Conservation (phyloP, 2,329 filamentous ascomycete species). For the Volutella citrinella region DNA sequence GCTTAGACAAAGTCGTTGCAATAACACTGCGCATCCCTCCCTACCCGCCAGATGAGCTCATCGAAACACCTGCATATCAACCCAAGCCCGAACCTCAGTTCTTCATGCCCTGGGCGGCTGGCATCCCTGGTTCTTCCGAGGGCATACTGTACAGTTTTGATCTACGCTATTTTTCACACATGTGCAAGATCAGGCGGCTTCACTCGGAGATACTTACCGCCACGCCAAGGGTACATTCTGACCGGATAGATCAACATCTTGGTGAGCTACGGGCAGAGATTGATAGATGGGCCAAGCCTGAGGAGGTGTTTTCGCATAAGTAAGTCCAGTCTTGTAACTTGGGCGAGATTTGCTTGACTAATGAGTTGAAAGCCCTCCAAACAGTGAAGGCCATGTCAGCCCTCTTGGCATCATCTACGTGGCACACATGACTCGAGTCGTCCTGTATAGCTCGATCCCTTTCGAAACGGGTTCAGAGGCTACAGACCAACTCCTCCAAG, state of each 20-base stretch:
- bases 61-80: neutral
- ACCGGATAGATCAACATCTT: neutral
- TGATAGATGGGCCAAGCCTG: neutral
- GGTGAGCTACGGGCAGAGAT: neutral
- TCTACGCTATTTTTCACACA: conserved; percentile 1
- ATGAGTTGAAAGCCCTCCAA: too few relatives aligned
- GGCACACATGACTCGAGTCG: too few relatives aligned
- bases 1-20: conserved; percentile 1
- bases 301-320: conserved; percentile 1
- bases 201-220: conserved; percentile 1
- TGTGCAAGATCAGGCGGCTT: conserved; percentile 2
- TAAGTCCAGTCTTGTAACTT: too few relatives aligned
- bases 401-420: too few relatives aligned
- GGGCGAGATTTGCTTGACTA: too few relatives aligned
- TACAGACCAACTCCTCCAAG: too few relatives aligned
- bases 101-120: conserved; percentile 4
- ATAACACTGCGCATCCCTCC: conserved; percentile 1
- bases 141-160: conserved; percentile 2
- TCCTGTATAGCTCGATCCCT: too few relatives aligned
- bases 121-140: neutral
- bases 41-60: conserved; percentile 1
- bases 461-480: too few relatives aligned
- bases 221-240: neutral
- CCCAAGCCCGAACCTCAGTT: conserved; percentile 1
- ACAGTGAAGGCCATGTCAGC: too few relatives aligned